A percentile compares a stretch with the other conserved stretches of the same genome.
Evolutionary conservation across 805 yeast species (phyloP).

Genomic region (Starmerella roubikii): DNA sequence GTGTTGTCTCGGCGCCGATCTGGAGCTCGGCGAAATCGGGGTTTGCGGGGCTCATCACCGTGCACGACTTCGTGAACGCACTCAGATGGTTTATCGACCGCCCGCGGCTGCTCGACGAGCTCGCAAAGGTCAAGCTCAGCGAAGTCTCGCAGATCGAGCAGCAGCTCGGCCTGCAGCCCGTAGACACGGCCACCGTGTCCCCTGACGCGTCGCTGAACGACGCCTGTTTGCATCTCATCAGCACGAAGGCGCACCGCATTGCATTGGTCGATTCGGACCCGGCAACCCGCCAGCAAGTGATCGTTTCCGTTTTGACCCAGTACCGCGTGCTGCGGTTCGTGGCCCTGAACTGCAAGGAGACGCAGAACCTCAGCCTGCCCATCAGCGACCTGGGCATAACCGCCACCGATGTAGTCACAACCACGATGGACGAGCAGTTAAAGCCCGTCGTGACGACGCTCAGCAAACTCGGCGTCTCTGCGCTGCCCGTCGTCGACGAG

Average conservation of each 20-base stretch:
- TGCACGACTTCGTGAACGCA: constrained; percentile 86
- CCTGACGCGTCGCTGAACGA: constrained; percentile 83
- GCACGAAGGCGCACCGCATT: constrained; percentile 78
- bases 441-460: constrained; percentile 79
- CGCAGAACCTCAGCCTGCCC: constrained; percentile 67
- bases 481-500: constrained; percentile 86
- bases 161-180: constrained; percentile 71
- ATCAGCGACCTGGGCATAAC: constrained; percentile 55
- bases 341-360: constrained; percentile 89
- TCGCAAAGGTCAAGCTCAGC: constrained; percentile 71
- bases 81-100: constrained; percentile 80
- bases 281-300: constrained; percentile 82
- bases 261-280: constrained; percentile 92
- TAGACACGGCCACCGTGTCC: constrained; percentile 77
- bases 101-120: constrained; percentile 77
- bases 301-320: constrained; percentile 88
- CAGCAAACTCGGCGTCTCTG: constrained; percentile 68
- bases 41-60: constrained; percentile 88
- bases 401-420: constrained; percentile 47
- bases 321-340: constrained; percentile 92
- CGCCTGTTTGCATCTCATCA: constrained; percentile 85
- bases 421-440: constrained; percentile 82
- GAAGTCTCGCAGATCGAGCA: constrained; percentile 78
- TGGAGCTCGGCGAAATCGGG: constrained; percentile 85
- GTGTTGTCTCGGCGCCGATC: constrained; percentile 89